Base-by-base conservation (phyloP, 768 basidiomycete genomes). In the Lactarius tabidus region DNA sequence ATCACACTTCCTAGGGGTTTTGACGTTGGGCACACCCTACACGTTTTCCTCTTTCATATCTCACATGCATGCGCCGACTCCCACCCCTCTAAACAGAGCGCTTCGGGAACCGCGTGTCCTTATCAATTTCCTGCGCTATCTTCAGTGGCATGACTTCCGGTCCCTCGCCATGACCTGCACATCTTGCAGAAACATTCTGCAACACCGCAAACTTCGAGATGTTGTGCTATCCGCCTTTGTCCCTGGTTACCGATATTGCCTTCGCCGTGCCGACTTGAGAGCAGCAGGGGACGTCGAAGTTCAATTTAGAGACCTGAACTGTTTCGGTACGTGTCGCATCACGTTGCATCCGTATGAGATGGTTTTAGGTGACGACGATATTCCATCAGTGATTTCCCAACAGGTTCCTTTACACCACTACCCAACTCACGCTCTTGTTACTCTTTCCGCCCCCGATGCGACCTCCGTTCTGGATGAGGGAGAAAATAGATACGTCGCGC, bases 331-430 rank as follows among this genome's bases (percentile, higher is more conserved):
- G 89, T 82, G 54, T 45, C 38, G 57, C 55, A 56, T 65, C 56
- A n/a, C n/a, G n/a, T 69, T 64, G 60, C 23, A 15, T 48, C 20
- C 48, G 33, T 65, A 35, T 61, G 52, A 38, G 15, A 55, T 28
- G 9, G n/a, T n/a, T n/a, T n/a, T 6, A 62, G 41, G 14, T 39
- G n/a, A 59, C 45, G 6, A 56, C 18, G 31, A 38, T 14, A 7
- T 17, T 14, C 57, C 28, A 55, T 51, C 69, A 91, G 90, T 88
- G 67, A 76, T 85, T 57, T 90, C 90, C 0, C 87, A 88, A 70
- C 77, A 77, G 12, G 75, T 86, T 12, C 82, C 85, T 0, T 79
- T 91, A 28, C 88, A 90, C 69, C 80, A 79, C 38, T 93, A 92
- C 70, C 90, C 90, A 0, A 84, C 84, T 72, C 85, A 87, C 64